Base-by-base conservation (phyloP, 73 alveolate species). In the Paramecium sonneborni region DNA sequence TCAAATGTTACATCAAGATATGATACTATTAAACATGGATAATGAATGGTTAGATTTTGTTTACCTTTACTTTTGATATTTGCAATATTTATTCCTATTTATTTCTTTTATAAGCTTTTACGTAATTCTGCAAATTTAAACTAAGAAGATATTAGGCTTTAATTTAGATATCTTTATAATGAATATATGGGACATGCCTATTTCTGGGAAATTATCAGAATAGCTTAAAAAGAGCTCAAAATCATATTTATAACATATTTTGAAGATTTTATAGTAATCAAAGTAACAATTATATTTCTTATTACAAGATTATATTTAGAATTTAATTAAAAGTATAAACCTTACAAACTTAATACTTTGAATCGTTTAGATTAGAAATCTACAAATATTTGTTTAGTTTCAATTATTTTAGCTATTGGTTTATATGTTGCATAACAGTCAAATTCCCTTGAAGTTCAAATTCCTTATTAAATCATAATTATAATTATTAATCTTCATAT, bases 141-240 rank as follows among this genome's bases (percentile, higher is more conserved):
- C 7, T 2, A 52, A 67, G 12, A 30, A 28, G 23, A 23, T 3
- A 26, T 30, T 24, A 67, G 84, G 39, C 39, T 30, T 30, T 11
- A 26, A 67, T 74, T 23, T 23, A 85, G 92, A 9, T 84, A 46
- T 84, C 79, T 84, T 3, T 84, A 46, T 44, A 84, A 84, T 44
- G 92, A 84, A 44, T 84, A 84, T 52, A 84, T 28, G 1, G 15
- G 20, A 24, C 8, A 18, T 12, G 32, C 92, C 62, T 84, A 84
- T 44, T 84, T 41, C 43, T 84, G 92, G 92, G 92, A 84, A 37
- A 55, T 84, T 0, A 74, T 84, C 3, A 84, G 43, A 44, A 52
- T 84, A 4, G 84, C 48, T 3, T 18, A 46, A 84, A 84, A 84
- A 20, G 57, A 18, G 3, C 43, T 84, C 10, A 52, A 43, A 23